These are phyloP conservation scores for Phaeosphaeria sp. DNA, from an alignment of 2,329 filamentous ascomycete species.

Conservation along the genomic window DNA sequence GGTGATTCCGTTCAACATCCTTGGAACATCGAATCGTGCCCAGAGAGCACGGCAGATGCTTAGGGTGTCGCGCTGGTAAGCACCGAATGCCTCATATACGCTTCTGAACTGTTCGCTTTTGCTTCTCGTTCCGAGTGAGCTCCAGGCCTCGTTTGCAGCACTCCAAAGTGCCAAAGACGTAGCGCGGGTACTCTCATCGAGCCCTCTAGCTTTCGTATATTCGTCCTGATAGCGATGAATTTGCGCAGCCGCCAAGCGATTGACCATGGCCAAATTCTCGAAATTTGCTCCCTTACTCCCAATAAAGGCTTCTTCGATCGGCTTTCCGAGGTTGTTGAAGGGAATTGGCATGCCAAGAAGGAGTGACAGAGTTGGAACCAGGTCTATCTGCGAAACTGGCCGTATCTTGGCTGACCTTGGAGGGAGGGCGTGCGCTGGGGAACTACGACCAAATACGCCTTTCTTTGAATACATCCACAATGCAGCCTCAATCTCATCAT, in stretches of 20 bases:
- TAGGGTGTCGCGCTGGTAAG: conserved; percentile 81
- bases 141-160: conserved; percentile 62
- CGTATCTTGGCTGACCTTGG: conserved; percentile 76
- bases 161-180: conserved; percentile 66
- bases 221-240: conserved; percentile 88
- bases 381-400: conserved; percentile 84
- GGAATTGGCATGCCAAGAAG: conserved; percentile 91
- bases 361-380: conserved; percentile 89
- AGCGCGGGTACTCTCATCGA: conserved; percentile 66
- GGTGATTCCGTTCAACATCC: conserved; percentile 80
- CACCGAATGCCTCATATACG: conserved; percentile 65
- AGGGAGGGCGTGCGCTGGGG: conserved; percentile 63
- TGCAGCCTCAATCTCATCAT: conserved; percentile 92
- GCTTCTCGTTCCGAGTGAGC: conserved; percentile 47
- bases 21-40: conserved; percentile 87
- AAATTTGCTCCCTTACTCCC: conserved; percentile 73
- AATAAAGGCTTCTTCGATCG: conserved; percentile 92
- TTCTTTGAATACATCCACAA: conserved; percentile 98
- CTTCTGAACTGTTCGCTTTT: conserved; percentile 49
- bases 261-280: conserved; percentile 78
- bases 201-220: conserved; percentile 76
- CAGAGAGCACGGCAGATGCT: conserved; percentile 82
- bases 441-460: conserved; percentile 79
- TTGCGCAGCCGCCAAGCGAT: conserved; percentile 79
- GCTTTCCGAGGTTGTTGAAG: conserved; percentile 91